A percentile compares a stretch with the other conserved stretches of the same genome.
Evolutionary conservation across 495 filamentous ascomycete genomes (phyloP).

Genomic region (Xylaria longipes): DNA sequence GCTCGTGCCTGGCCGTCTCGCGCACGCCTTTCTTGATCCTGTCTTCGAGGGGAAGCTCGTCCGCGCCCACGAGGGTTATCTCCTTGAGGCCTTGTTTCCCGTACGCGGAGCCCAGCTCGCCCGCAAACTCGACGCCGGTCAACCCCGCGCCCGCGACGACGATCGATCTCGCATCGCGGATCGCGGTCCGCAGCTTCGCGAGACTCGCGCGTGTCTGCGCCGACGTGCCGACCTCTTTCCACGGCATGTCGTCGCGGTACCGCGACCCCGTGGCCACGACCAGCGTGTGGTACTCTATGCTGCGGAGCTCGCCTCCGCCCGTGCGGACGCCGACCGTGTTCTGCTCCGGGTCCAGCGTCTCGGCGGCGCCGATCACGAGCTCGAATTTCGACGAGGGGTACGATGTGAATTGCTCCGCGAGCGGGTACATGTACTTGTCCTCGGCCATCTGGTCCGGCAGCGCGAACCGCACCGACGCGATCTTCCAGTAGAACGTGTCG

Average conservation of each 20-base stretch:
- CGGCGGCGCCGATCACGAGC: slow-evolving; percentile 62
- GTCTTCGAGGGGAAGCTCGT: slow-evolving; percentile 38
- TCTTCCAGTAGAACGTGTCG: slow-evolving; percentile 55
- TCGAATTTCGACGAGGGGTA: slow-evolving; percentile 59
- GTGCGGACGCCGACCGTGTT: slow-evolving; percentile 56
- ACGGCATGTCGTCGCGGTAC: slow-evolving; percentile 52
- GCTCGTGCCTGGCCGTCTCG: slow-evolving; percentile 36
- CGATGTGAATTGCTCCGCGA: slow-evolving; percentile 58
- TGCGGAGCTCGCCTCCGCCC: slow-evolving; percentile 33
- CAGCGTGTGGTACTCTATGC: slow-evolving; percentile 59
- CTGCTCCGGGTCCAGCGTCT: slow-evolving; percentile 50
- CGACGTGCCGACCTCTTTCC: slow-evolving; percentile 53
- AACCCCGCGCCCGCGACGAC: slow-evolving; percentile 72
- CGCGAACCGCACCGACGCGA: slow-evolving; percentile 54
- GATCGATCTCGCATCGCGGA: slow-evolving; percentile 63
- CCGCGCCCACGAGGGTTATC: slow-evolving; percentile 53
- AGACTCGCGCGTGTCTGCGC: slow-evolving; percentile 53
- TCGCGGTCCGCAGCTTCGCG: slow-evolving; percentile 50
- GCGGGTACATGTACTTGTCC: slow-evolving; percentile 52
- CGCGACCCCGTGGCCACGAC: slow-evolving; percentile 62
- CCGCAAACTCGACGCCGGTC: slow-evolving; percentile 69
- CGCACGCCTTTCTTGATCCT: slow-evolving; percentile 34
- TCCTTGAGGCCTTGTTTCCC: slow-evolving; percentile 40
- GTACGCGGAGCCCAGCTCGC: slow-evolving; percentile 61
- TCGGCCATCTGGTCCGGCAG: slow-evolving; percentile 46